Percentiles rank a stretch among this genome's conserved stretches.
Conservation (phyloP, 2,329 filamentous ascomycete species). For the Lomentospora prolificans region DNA sequence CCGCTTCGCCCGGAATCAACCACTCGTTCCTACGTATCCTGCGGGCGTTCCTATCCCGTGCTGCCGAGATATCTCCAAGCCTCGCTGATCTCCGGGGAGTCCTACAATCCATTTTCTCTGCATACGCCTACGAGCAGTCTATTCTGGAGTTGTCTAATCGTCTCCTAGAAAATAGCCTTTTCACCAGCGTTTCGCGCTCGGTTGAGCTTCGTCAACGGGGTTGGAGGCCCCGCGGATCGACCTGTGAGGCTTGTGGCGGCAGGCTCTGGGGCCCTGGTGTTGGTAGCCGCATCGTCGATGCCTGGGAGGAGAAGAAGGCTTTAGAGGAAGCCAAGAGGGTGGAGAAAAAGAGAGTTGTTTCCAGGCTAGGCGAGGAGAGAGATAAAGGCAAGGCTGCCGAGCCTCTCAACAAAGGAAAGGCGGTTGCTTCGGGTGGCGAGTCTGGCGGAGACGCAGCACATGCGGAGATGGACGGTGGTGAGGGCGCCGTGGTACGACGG, state of each 20-base stretch:
- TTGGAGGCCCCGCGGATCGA: slow-evolving; percentile 79
- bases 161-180: slow-evolving; percentile 80
- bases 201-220: slow-evolving; percentile 69
- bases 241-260: slow-evolving; percentile 76
- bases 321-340: slow-evolving; percentile 35
- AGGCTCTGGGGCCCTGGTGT: slow-evolving; percentile 85
- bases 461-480: slow-evolving; percentile 24
- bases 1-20: slow-evolving; percentile 34
- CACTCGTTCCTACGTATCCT: slow-evolving; percentile 82
- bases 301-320: slow-evolving; percentile 60
- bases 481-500: slow-evolving; percentile 19
- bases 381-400: slow-evolving; percentile 26
- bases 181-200: slow-evolving; percentile 69
- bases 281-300: slow-evolving; percentile 65
- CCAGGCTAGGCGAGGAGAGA: slow-evolving; percentile 18
- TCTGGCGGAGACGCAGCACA: slow-evolving; percentile 16
- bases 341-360: slow-evolving; percentile 24
- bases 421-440: slow-evolving; percentile 46
- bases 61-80: slow-evolving; percentile 71
- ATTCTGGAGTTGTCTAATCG: slow-evolving; percentile 77
- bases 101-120: slow-evolving; percentile 81
- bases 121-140: slow-evolving; percentile 90
- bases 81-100: slow-evolving; percentile 79
- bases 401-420: slow-evolving; percentile 29
- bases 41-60: slow-evolving; percentile 76